Conservation (phyloP, 1,284 basidiomycete species). For the Apiotrichum akiyoshidainum region DNA sequence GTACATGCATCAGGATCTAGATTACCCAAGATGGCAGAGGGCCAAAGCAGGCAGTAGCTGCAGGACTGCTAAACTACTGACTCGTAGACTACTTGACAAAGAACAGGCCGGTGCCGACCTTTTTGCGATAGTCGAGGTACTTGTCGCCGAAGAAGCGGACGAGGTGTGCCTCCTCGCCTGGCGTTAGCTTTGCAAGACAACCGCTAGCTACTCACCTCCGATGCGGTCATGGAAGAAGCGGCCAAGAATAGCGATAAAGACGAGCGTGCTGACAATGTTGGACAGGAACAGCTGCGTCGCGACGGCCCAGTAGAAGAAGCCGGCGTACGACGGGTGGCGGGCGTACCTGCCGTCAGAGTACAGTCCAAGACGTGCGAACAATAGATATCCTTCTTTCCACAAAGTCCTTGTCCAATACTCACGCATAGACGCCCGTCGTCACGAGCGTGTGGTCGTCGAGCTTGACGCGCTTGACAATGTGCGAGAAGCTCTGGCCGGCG, state of each 20-base stretch:
- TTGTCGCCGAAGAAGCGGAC: conserved; percentile 76
- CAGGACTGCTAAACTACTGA: not conserved
- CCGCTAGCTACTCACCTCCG: conserved; percentile 57
- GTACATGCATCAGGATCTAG: conserved; percentile 11
- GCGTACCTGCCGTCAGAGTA: conserved; percentile 61
- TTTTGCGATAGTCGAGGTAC: conserved; percentile 66
- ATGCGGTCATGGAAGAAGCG: conserved; percentile 83
- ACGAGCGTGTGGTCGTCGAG: conserved; percentile 72
- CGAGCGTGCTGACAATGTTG: conserved; percentile 65
- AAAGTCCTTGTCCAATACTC: no score
- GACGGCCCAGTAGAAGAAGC: conserved; percentile 97
- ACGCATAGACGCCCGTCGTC: conserved; percentile 81
- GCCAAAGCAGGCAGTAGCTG: no score
- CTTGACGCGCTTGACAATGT: conserved; percentile 70
- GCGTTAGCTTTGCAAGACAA: not conserved
- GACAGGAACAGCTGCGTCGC: conserved; percentile 91
- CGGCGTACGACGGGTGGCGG: conserved; percentile 93
- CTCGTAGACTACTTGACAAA: conserved; percentile 23
- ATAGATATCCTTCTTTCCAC: no score
- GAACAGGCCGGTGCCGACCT: conserved; percentile 71
- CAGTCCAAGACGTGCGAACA: no score
- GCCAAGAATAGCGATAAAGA: conserved; percentile 62
- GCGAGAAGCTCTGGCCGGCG: conserved; percentile 88
- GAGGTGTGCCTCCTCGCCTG: conserved; percentile 71
- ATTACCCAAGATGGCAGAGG: conserved; percentile 1